These are phyloP conservation scores for Kockovaella imperatae DNA, from an alignment of 768 basidiomycete genomes.

Conservation along the genomic window DNA sequence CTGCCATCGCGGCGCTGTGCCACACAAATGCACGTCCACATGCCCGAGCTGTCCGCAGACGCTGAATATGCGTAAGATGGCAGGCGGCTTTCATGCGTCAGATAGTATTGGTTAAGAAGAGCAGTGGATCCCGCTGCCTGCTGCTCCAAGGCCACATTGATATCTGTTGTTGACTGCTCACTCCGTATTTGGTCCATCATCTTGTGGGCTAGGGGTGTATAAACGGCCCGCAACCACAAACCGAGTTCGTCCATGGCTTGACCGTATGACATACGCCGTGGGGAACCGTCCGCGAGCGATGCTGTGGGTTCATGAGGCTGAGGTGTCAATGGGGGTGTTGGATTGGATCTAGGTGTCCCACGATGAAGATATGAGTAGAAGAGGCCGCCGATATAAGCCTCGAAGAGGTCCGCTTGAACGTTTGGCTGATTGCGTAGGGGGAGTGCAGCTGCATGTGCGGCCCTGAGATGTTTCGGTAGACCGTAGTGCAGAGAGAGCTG, in stretches of 20 bases:
- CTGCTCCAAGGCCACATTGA: slow-evolving; percentile 14
- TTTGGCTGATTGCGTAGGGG: slow-evolving; percentile 13
- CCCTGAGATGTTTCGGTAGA: slow-evolving; percentile 15
- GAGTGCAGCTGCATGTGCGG: slow-evolving; percentile 3
- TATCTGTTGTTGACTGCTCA: background rate
- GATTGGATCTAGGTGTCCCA: slow-evolving; percentile 2
- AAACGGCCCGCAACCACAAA: slow-evolving; percentile 27
- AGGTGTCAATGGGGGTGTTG: slow-evolving; percentile 6
- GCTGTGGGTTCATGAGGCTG: background rate
- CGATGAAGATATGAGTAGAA: slow-evolving; percentile 15
- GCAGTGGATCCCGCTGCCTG: slow-evolving; percentile 20
- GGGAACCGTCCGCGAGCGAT: background rate
- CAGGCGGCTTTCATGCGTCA: slow-evolving; percentile 7
- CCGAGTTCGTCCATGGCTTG: slow-evolving; percentile 20
- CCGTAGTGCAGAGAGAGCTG: slow-evolving; percentile 24
- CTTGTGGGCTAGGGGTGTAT: slow-evolving; percentile 19
- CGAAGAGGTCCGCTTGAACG: slow-evolving; percentile 27
- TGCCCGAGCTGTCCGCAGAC: too few relatives aligned
- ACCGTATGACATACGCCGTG: slow-evolving; percentile 4
- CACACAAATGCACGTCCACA: slow-evolving; percentile 18
- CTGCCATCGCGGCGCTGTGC: slow-evolving; percentile 15
- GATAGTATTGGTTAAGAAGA: slow-evolving; percentile 26
- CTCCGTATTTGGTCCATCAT: slow-evolving; percentile 10
- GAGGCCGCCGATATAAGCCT: slow-evolving; percentile 34
- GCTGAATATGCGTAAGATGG: too few relatives aligned